These are phyloP conservation scores for Stenogyne calaminthoides DNA, from an alignment of 305 asterid genomes.

Conservation along the genomic window DNA sequence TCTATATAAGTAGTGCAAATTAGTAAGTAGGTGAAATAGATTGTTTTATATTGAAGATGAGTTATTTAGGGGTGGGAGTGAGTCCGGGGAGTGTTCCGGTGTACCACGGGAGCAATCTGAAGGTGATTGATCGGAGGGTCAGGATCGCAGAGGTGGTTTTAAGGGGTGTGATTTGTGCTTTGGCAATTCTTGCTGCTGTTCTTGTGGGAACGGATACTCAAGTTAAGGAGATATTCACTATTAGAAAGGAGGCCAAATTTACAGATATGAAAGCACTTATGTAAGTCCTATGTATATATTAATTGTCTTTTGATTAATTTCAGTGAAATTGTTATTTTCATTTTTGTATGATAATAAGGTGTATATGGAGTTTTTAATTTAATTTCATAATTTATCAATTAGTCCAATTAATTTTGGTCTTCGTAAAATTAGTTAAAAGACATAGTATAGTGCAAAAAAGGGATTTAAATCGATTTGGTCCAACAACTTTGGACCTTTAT, in stretches of 20 bases:
- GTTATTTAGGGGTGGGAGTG: constrained; percentile 79
- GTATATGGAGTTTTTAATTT: no score
- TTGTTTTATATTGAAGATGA: constrained; percentile 36
- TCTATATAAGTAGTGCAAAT: constrained; percentile 23
- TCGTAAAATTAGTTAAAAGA: no score
- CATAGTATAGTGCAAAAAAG: no score
- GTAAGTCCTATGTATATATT: no score
- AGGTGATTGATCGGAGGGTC: constrained; percentile 60
- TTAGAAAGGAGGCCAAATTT: constrained; percentile 70
- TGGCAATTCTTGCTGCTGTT: constrained; percentile 62
- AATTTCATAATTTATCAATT: no score
- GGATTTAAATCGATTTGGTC: no score
- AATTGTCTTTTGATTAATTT: no score
- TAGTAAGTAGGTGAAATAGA: constrained; percentile 3
- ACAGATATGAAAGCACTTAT: constrained; percentile 89
- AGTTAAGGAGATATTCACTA: constrained; percentile 73
- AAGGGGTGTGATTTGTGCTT: constrained; percentile 60
- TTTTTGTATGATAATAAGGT: no score
- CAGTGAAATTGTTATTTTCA: no score
- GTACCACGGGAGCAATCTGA: constrained; percentile 59
- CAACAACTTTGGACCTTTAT: no score
- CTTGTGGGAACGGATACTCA: constrained; percentile 72
- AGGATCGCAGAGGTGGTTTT: constrained; percentile 60
- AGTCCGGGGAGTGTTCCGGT: constrained; percentile 89
- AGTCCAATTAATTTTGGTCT: no score